Evolutionary conservation across 2,329 filamentous ascomycete genomes (phyloP).

Genomic region (Talaromyces sp.): DNA sequence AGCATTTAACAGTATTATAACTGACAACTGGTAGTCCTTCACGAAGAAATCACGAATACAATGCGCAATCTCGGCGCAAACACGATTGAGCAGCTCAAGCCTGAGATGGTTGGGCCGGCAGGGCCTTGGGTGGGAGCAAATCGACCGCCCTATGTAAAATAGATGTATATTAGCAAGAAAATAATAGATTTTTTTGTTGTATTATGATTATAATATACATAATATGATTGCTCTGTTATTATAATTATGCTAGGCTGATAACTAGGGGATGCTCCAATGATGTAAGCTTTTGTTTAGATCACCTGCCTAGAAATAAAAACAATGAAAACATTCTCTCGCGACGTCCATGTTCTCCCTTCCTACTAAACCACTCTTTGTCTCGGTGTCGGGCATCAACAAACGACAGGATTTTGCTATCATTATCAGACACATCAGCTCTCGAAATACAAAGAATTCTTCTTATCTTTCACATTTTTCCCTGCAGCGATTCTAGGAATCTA

Average conservation of each 20-base stretch:
- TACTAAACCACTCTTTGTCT: no score
- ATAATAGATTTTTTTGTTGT: neutral
- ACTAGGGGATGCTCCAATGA: no score
- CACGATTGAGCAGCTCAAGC: neutral
- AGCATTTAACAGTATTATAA: neutral
- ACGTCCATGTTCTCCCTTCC: neutral
- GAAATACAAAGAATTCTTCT: neutral
- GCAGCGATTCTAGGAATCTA: neutral
- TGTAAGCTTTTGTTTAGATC: neutral
- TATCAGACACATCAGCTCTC: neutral
- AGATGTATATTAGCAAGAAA: neutral
- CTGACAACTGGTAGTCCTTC: neutral
- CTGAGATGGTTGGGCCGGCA: conserved; percentile 3
- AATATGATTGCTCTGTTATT: no score
- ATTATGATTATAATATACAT: no score
- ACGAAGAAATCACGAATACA: neutral
- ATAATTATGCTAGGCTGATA: no score
- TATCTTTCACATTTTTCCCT: neutral
- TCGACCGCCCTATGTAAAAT: neutral
- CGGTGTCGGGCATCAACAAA: neutral
- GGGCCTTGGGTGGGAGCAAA: conserved; percentile 3
- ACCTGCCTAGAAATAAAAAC: neutral
- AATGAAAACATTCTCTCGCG: neutral
- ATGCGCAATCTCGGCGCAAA: conserved; percentile 7
- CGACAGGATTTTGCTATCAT: neutral